Evolutionary conservation across 306 rosid genomes (phyloP).

Genomic region (Biancaea sappan): DNA sequence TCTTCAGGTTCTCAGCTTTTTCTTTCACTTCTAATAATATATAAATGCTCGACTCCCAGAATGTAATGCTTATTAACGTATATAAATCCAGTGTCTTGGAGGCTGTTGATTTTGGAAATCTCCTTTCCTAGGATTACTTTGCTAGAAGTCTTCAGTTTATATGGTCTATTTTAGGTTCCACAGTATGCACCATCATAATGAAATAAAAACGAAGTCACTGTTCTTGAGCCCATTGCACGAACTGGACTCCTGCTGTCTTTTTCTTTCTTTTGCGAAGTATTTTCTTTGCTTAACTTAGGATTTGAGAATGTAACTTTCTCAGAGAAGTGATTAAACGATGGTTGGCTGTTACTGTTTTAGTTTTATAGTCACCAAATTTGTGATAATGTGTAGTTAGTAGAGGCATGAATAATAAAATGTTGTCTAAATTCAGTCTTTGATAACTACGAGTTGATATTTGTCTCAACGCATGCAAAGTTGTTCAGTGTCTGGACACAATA

Average conservation of each 20-base stretch:
- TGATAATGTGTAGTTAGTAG: background rate
- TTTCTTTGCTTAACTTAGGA: background rate
- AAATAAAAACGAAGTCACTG: background rate
- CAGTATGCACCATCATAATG: background rate
- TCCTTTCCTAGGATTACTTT: background rate
- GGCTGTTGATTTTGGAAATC: background rate
- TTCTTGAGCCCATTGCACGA: no score
- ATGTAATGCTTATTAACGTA: background rate
- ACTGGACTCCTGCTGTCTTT: background rate
- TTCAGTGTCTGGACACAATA: background rate
- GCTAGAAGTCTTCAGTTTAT: background rate
- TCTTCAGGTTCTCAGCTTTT: constrained; percentile 61
- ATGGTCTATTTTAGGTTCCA: no score
- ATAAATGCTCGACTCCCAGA: background rate
- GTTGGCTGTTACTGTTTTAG: no score
- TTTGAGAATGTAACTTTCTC: background rate
- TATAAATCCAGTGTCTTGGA: background rate
- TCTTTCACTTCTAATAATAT: background rate
- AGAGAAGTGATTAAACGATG: background rate
- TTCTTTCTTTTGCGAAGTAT: background rate
- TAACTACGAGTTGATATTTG: background rate
- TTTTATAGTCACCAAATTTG: background rate
- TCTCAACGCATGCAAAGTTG: background rate
- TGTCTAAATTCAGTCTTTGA: background rate
- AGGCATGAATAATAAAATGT: background rate